Evolutionary conservation across 495 filamentous ascomycete species (phyloP), one percentile per base, ranked within the genome.

Genomic region (Bathelium albidoporum): DNA sequence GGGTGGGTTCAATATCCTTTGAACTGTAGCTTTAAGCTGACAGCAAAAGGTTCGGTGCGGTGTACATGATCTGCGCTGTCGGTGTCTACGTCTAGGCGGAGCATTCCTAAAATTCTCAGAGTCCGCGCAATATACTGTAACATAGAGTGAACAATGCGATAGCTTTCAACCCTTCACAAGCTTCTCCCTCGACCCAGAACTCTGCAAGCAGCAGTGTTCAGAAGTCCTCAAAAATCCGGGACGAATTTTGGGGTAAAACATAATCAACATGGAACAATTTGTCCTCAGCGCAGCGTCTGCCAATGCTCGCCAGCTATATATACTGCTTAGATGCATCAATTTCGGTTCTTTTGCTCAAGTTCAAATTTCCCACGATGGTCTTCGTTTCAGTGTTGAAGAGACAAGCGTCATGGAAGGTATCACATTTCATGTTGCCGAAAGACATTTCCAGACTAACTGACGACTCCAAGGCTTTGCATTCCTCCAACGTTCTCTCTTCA

Each of bases 61-160:
- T 97, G 24, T 95, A 90, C 80, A 93, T 96, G 86, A 97, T 98
- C 73, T 98, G 94, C 76, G 94, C 91, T 26, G 94, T 91, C 73
- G 94, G 94, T 71, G 95, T 98, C 72, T 98, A 98, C 86, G 94
- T 98, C 76, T 98, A 85, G 79, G 2, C 20, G 36, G 49, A 55
- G 22, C 49, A 55, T 9, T 26, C 20, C 20, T 55, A 55, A 11
- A 28, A 9, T 29, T 29, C 18, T 20, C 20, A 7, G 9, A 55
- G 29, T 29, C 9, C 49, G 22, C 5, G 22, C 5, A 55, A 29
- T 28, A 26, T 24, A 55, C 24, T 55, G 49, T 55, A 55, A n/a
- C 49, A 55, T 49, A 49, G 26, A 55, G 49, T 29, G 49, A 55
- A 55, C 49, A 55, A 55, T 55, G 49, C 5, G 29, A 55, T 55